These are phyloP conservation scores for Leccinum subgranulosum DNA, from an alignment of 768 basidiomycete species.

Conservation along the genomic window DNA sequence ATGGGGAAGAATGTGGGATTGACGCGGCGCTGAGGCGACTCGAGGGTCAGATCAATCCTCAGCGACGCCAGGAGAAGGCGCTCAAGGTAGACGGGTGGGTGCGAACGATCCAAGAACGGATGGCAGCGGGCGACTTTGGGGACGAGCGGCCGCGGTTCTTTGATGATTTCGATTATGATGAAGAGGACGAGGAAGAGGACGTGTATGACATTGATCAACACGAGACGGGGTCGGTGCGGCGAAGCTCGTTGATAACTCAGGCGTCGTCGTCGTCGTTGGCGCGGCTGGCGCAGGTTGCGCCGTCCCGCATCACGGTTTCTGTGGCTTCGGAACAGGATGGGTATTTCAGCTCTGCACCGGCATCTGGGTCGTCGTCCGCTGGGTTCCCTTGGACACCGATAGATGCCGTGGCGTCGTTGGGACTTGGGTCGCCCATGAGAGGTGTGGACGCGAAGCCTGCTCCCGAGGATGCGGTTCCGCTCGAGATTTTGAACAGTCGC, in stretches of 20 bases:
- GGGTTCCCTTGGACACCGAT: conserved; percentile 16
- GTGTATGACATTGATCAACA: conserved; percentile 31
- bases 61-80: conserved; percentile 65
- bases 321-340: conserved; percentile 21
- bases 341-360: conserved; percentile 18
- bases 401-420: conserved; percentile 1
- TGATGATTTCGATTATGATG: conserved; percentile 38
- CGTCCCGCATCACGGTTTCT: conserved; percentile 22
- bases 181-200: conserved; percentile 36
- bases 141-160: conserved; percentile 60
- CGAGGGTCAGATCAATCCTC: conserved; percentile 81
- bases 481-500: conserved; percentile 64
- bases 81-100: conserved; percentile 84
- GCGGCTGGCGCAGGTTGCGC: conserved; percentile 2
- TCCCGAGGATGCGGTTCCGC: conserved; percentile 59
- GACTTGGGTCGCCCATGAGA: conserved; percentile 29
- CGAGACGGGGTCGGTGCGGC: conserved; percentile 27
- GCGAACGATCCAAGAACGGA: conserved; percentile 62
- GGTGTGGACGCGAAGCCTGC: conserved; percentile 46
- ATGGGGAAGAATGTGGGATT: conserved; percentile 75
- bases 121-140: conserved; percentile 61
- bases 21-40: conserved; percentile 77
- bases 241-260: not conserved
- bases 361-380: conserved; percentile 16
- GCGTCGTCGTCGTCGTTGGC: not conserved